Evolutionary conservation across 1,284 basidiomycete genomes (phyloP), one percentile per base, ranked within the genome.

Genomic region (Puccinia hordei): DNA sequence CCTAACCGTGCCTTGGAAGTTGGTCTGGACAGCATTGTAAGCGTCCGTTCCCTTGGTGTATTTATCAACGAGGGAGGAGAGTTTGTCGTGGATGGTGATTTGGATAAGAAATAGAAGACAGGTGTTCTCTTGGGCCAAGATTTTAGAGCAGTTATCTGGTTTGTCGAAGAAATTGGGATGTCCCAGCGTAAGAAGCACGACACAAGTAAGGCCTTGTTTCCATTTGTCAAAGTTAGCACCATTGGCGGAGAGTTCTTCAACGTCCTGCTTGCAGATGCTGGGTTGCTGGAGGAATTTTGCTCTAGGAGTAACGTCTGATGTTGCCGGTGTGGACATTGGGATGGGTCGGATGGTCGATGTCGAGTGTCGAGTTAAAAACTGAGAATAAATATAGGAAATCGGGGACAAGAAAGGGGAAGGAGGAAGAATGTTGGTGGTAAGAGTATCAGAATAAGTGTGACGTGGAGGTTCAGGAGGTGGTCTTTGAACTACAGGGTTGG

Each of bases 111-210:
- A 69, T 0, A 69, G 30, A 1, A 69, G 24, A 33, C 44, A 51
- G 13, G 44, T 30, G 2, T 44, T 17, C 46, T 69, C 49, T 17
- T 46, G 44, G 0, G n/a, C 24, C 12, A 24, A 13, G 0, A 69
- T 4, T 6, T 17, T 27, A 4, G 41, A n/a, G 30, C 51, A 69
- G 19, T 51, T 49, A 0, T 12, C 9, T 17, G 44, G 1, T 3
- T 69, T 38, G n/a, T 69, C 44, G 24, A 69, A 69, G 24, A 69
- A 69, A 51, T 10, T 22, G 1, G 65, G 12, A 35, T 68, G n/a
- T n/a, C n/a, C n/a, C n/a, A n/a, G n/a, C n/a, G n/a, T n/a, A n/a
- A n/a, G n/a, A n/a, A n/a, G n/a, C n/a, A n/a, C n/a, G n/a, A n/a
- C n/a, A n/a, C n/a, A n/a, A n/a, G n/a, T n/a, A n/a, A n/a, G n/a